Evolutionary conservation across 2,329 filamentous ascomycete species (phyloP), one percentile per base, ranked within the genome.

Genomic region (Talaromyces islandicus): DNA sequence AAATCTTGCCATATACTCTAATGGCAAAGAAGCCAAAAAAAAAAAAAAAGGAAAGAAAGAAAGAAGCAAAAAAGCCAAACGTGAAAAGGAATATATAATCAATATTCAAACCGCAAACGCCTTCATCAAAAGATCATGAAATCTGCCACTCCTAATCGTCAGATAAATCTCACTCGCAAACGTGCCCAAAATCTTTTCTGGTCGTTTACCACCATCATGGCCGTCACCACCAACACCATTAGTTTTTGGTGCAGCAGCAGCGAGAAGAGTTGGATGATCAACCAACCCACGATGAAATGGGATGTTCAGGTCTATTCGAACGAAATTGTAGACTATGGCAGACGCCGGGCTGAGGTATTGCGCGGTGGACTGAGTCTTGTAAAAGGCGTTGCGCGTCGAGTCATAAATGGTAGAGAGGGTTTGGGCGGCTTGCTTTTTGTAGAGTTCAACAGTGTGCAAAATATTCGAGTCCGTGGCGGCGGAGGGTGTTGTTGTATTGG

Each of bases 281-380:
- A 63, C 60, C 1, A 73, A 57, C 3, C 70, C 71, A 21, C 67
- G 68, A 57, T 73, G 69, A 62, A 73, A 65, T 4, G 70, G 69
- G 12, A 78, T 67, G 1, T 60, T 63, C 19, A 78, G 66, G 6
- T 68, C 68, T 10, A 65, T 60, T 2, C 76, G 70, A 7, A 78
- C 72, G 58, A 71, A 74, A 3, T 46, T 52, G 65, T 78, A 78
- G 21, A 77, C 60, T 2, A 55, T 63, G 21, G 60, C 62, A 9
- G 74, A 72, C 4, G 69, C 67, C 7, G 59, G 54, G 30, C 75
- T 70, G 1, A 77, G 69, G 46, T 71, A 65, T 1, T 29, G 11
- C 11, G 54, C 35, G 0, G 64, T 69, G 1, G 62, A 66, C 17
- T 57, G 63, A 1, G 43, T 14, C 2, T 32, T 41, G 56, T 69